These are phyloP conservation scores for Camellia lanceoleosa DNA, from an alignment of 148 eudicot genomes.

Conservation along the genomic window DNA sequence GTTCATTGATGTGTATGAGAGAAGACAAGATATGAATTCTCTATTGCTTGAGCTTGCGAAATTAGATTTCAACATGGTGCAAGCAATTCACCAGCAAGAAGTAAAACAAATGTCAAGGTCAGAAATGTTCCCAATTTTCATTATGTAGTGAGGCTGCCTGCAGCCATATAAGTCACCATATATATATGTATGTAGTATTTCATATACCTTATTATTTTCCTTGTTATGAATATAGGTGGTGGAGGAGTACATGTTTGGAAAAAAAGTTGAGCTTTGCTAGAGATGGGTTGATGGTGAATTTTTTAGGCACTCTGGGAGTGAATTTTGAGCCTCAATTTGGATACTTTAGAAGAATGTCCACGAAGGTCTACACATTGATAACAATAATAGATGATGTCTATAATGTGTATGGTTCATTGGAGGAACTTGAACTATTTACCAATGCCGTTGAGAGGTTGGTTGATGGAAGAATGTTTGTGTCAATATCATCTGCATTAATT, in stretches of 20 bases:
- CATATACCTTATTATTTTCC: neutral
- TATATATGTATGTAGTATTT: neutral
- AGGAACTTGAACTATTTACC: too few species aligned
- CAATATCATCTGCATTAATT: too few species aligned
- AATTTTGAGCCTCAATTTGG: too few species aligned
- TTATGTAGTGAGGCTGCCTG: neutral
- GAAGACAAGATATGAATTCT: neutral
- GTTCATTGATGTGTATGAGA: slow-evolving; percentile 8
- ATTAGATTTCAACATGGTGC: slow-evolving; percentile 13
- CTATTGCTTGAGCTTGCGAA: neutral
- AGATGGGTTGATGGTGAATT: neutral
- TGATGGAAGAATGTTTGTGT: too few species aligned
- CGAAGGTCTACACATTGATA: too few species aligned
- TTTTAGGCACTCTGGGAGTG: too few species aligned
- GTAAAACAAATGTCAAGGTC: neutral
- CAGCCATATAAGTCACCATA: neutral
- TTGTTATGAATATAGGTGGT: neutral
- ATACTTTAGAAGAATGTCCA: too few species aligned
- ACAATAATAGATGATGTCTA: too few species aligned
- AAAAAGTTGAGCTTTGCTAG: neutral
- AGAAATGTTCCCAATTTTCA: neutral
- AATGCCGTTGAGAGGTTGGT: too few species aligned
- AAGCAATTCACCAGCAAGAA: neutral
- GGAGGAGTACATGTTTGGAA: neutral
- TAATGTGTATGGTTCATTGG: too few species aligned